phyloP scores from a whole-genome alignment of 257 asterid genomes.

The Forsythia suspensa region DNA sequence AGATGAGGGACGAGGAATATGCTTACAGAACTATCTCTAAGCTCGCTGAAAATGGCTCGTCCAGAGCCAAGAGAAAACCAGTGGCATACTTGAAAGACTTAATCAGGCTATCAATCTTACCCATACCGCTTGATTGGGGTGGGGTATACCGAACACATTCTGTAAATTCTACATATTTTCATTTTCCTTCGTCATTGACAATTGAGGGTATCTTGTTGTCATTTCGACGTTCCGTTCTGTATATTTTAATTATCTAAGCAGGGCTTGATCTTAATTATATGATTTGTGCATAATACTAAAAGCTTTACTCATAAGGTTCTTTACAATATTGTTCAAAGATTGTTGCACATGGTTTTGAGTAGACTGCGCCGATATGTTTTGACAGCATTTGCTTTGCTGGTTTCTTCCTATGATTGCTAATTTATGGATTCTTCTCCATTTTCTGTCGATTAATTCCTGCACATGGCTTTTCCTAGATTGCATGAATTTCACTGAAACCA shows the following conservation, averaged over 20 bases:
- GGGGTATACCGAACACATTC: constrained; percentile 17
- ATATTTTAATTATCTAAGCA: constrained; percentile 34
- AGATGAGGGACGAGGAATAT: constrained; percentile 68
- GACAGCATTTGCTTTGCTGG: constrained; percentile 11
- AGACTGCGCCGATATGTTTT: neutral
- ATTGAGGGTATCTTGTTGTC: constrained; percentile 41
- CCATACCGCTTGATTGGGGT: constrained; percentile 58
- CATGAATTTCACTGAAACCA: neutral
- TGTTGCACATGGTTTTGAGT: constrained; percentile 41
- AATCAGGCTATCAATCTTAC: constrained; percentile 48
- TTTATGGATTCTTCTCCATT: neutral
- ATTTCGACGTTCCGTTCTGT: constrained; percentile 39
- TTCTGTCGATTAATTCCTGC: constrained; percentile 24
- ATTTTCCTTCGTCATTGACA: neutral
- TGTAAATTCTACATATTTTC: constrained; percentile 70
- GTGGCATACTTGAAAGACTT: constrained; percentile 69
- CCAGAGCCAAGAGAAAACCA: constrained; percentile 90
- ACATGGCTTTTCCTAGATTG: constrained; percentile 27
- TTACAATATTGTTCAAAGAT: constrained; percentile 25
- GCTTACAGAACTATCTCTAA: constrained; percentile 56
- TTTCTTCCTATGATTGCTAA: constrained; percentile 10
- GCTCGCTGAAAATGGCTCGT: constrained; percentile 66
- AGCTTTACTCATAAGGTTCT: constrained; percentile 26
- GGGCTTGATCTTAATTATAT: constrained; percentile 45
- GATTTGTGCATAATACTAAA: constrained; percentile 37